Conservation (phyloP, 805 yeast species). For the Sugiyamaella qingdaonensis region DNA sequence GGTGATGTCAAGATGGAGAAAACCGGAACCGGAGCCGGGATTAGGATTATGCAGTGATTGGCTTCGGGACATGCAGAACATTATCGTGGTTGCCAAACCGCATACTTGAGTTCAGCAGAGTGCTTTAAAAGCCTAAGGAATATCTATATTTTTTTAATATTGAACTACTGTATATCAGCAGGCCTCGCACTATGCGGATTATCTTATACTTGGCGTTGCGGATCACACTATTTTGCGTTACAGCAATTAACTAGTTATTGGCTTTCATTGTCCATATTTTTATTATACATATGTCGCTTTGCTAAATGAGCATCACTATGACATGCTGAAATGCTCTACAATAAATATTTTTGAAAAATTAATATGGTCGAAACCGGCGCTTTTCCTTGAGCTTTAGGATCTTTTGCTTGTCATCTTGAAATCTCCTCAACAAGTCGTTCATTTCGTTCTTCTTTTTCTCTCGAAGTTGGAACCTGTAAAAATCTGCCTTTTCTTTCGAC, state of each 20-base stretch:
- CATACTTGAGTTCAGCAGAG: not conserved
- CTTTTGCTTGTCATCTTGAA: slow-evolving; percentile 86
- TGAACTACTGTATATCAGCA: too few species aligned
- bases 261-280: too few species aligned
- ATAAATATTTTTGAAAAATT: slow-evolving; percentile 14
- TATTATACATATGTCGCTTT: not conserved
- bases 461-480: slow-evolving; percentile 93
- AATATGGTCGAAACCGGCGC: slow-evolving; percentile 83
- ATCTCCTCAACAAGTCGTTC: slow-evolving; percentile 77
- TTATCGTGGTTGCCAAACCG: not conserved
- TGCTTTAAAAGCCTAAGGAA: too few species aligned
- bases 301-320: not conserved
- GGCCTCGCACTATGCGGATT: too few species aligned
- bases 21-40: slow-evolving; percentile 1
- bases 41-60: slow-evolving; percentile 2
- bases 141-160: too few species aligned
- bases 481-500: slow-evolving; percentile 79
- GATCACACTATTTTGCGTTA: too few species aligned
- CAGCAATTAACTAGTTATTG: too few species aligned
- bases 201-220: too few species aligned
- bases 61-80: not conserved
- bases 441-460: slow-evolving; percentile 89
- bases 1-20: not conserved
- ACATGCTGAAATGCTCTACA: not conserved
- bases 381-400: slow-evolving; percentile 73